Conservation (phyloP, 306 rosid species). For the Corylus avellana region DNA sequence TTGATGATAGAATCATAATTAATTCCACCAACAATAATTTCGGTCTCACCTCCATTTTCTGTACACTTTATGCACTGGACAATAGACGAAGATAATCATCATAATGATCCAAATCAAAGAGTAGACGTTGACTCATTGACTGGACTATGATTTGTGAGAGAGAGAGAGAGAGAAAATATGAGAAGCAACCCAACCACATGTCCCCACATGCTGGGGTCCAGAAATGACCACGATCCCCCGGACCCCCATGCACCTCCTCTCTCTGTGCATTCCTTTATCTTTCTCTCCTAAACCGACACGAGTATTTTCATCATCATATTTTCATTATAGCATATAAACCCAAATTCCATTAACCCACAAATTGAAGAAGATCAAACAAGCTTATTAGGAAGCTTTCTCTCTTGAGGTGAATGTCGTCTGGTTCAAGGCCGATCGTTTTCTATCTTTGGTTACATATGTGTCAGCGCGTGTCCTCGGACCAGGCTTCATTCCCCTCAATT, state of each 20-base stretch:
- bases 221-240: constrained; percentile 23
- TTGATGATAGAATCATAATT: neutral
- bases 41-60: neutral
- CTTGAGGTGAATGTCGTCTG: constrained; percentile 69
- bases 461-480: constrained; percentile 55
- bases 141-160: neutral
- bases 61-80: neutral
- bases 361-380: neutral
- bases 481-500: constrained; percentile 89
- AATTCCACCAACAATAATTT: neutral
- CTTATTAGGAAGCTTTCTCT: constrained; percentile 41
- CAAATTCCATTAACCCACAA: constrained; percentile 10
- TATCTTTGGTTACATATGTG: neutral
- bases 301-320: constrained; percentile 42
- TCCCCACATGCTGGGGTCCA: constrained; percentile 29
- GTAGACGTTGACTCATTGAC: constrained; percentile 32
- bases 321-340: constrained; percentile 25
- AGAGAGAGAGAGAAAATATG: constrained; percentile 2
- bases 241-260: constrained; percentile 12
- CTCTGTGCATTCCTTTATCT: constrained; percentile 35
- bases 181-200: constrained; percentile 14
- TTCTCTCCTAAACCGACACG: constrained; percentile 38
- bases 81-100: neutral
- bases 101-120: constrained; percentile 22
- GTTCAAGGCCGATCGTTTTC: constrained; percentile 48